These are phyloP conservation scores for Lentinula sp. DNA, from an alignment of 768 basidiomycete genomes.

Conservation along the genomic window DNA sequence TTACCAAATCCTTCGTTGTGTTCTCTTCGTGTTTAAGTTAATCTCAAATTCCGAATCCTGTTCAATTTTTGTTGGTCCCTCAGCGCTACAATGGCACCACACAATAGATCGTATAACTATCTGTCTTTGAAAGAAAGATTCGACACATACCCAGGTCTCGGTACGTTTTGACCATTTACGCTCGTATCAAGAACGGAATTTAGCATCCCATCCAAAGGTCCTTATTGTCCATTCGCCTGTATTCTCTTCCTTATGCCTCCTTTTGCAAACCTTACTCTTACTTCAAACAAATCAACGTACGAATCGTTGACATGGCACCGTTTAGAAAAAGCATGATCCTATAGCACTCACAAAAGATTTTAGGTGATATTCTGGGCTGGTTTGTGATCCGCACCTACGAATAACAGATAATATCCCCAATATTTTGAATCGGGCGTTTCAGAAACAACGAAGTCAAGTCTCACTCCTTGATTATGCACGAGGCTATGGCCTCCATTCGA, in stretches of 20 bases:
- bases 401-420: constrained; percentile 32
- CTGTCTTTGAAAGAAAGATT: background rate
- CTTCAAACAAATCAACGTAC: constrained; percentile 24
- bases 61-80: background rate
- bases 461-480: constrained; percentile 31
- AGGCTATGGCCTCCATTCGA: constrained; percentile 28
- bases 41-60: background rate
- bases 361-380: constrained; percentile 26
- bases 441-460: constrained; percentile 35
- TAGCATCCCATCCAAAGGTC: constrained; percentile 35
- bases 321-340: constrained; percentile 32
- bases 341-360: constrained; percentile 43
- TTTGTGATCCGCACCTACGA: constrained; percentile 39
- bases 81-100: background rate
- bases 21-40: background rate
- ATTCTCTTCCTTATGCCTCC: constrained; percentile 26
- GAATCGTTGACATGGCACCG: constrained; percentile 54
- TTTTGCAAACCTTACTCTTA: constrained; percentile 31
- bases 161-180: constrained; percentile 31
- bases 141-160: constrained; percentile 22
- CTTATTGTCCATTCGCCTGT: constrained; percentile 45
- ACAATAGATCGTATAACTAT: constrained; percentile 14
- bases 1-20: background rate
- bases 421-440: constrained; percentile 33
- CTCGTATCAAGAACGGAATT: constrained; percentile 29